Evolutionary conservation across 202 grass and related monocot genomes (phyloP), one percentile per base, ranked within the genome.

Genomic region (Panicum hallii): DNA sequence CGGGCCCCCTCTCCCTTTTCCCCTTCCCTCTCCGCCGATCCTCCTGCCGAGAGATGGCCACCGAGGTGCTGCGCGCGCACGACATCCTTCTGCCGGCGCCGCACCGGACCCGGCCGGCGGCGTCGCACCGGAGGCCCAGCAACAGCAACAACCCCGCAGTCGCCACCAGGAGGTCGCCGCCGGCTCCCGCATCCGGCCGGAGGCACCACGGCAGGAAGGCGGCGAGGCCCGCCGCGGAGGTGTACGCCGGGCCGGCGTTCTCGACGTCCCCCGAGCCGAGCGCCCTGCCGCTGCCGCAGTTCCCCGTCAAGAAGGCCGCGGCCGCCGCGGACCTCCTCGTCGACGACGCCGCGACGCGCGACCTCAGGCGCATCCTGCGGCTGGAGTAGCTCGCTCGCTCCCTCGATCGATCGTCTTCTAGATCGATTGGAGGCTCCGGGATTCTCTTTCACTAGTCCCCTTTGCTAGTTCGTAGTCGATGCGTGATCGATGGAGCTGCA

Each of bases 181-280:
- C 88, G 32, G 50, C 71, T 7, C 43, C 68, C 43, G 71, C 50
- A 9, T 41, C 53, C 11, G 44, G 82, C 46, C 70, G 80, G 70
- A 74, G 87, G 32, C n/a, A 68, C 75, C 81, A 50, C 15, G 52
- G 73, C 47, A 75, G 63, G 48, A 73, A 68, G 70, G 3, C 23
- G 7, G 3, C 72, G 3, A 19, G 50, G 17, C 62, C 63, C 2
- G 34, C 68, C 4, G 54, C 28, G 53, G 86, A 88, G 42, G 74
- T 82, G 75, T 93, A 90, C 80, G 91, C 91, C 23, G 88, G 88
- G 3, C 65, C 88, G 58, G 86, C 79, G 43, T 91, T 90, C 88
- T 78, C 83, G 45, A 45, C 75, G 14, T 93, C 91, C 42, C 91
- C 91, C 14, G 89, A 87, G 79, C 91, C 91, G 19, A 86, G 86